Conservation (phyloP, 495 filamentous ascomycete species). For the Podospora comata region DNA sequence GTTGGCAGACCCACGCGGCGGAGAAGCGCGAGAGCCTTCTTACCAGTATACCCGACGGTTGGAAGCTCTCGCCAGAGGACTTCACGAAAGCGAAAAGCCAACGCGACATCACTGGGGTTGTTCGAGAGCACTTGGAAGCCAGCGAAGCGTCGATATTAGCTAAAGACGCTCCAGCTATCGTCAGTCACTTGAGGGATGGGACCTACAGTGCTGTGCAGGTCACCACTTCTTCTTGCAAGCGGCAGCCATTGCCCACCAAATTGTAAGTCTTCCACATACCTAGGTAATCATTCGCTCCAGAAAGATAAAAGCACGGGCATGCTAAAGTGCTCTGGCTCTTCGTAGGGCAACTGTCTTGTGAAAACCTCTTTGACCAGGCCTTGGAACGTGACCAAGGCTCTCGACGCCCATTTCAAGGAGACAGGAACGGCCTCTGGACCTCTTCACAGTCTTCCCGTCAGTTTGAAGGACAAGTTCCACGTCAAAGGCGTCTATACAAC, state of each 20-base stretch:
- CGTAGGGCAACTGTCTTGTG: conserved; percentile 56
- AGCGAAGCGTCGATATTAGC: not conserved
- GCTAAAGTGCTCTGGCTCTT: no score
- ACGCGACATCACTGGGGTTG: not conserved
- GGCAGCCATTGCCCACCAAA: not conserved
- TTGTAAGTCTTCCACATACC: not conserved
- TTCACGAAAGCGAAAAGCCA: not conserved
- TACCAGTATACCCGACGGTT: not conserved
- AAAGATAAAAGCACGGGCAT: no score
- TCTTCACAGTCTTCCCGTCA: conserved; percentile 63
- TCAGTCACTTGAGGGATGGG: not conserved
- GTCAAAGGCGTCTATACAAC: conserved; percentile 53
- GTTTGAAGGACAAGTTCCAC: conserved; percentile 65
- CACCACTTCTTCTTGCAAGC: not conserved
- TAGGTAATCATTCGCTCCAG: no score
- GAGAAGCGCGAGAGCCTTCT: not conserved
- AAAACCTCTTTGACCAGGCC: conserved; percentile 63
- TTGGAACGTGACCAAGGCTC: conserved; percentile 51
- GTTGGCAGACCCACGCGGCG: not conserved
- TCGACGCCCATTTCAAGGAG: conserved; percentile 51
- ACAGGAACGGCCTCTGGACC: conserved; percentile 55
- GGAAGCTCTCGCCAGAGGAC: not conserved
- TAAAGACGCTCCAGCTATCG: not conserved
- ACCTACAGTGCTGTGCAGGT: not conserved
- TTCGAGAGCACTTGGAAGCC: not conserved